A percentile compares a stretch with the other conserved stretches of the same genome.
These are phyloP conservation scores for Yarrowia sp. DNA, from an alignment of 805 yeast species.

Conservation along the genomic window DNA sequence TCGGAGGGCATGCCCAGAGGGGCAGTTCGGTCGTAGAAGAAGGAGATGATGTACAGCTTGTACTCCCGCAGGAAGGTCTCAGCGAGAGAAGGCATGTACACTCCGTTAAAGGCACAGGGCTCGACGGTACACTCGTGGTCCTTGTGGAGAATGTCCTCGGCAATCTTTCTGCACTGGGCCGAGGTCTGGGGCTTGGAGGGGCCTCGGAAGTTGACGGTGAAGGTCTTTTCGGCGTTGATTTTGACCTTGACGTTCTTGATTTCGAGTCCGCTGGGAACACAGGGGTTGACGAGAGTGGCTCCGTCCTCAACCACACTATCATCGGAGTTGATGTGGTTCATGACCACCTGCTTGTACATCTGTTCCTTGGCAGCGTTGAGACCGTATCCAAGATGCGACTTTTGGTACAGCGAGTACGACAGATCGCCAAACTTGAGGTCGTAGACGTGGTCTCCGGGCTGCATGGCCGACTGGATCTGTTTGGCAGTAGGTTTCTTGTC, in stretches of 20 bases:
- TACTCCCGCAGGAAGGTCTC: slow-evolving; percentile 66
- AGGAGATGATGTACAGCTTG: slow-evolving; percentile 88
- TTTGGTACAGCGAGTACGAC: slow-evolving; percentile 80
- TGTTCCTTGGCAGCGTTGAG: slow-evolving; percentile 89
- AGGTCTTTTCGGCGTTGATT: slow-evolving; percentile 43
- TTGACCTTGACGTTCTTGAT: slow-evolving; percentile 63
- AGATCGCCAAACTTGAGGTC: slow-evolving; percentile 75
- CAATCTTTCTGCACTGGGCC: slow-evolving; percentile 79
- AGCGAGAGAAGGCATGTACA: slow-evolving; percentile 89
- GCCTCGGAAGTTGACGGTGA: slow-evolving; percentile 62
- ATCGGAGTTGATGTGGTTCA: slow-evolving; percentile 40
- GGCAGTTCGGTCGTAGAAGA: slow-evolving; percentile 88
- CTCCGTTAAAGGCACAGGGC: slow-evolving; percentile 96
- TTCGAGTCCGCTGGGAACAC: slow-evolving; percentile 73
- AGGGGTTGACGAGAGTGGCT: slow-evolving; percentile 64
- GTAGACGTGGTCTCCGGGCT: slow-evolving; percentile 86
- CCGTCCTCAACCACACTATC: slow-evolving; percentile 40
- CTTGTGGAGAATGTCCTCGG: slow-evolving; percentile 80
- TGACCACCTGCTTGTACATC: slow-evolving; percentile 64
- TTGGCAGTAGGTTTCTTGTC: slow-evolving; percentile 18
- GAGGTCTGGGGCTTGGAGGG: slow-evolving; percentile 57
- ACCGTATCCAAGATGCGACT: slow-evolving; percentile 93
- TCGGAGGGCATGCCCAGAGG: slow-evolving; percentile 94
- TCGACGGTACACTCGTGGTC: slow-evolving; percentile 67
- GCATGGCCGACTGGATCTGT: slow-evolving; percentile 43